Conservation (phyloP, 148 eudicot species). For the Vaccinium vitisidaea region DNA sequence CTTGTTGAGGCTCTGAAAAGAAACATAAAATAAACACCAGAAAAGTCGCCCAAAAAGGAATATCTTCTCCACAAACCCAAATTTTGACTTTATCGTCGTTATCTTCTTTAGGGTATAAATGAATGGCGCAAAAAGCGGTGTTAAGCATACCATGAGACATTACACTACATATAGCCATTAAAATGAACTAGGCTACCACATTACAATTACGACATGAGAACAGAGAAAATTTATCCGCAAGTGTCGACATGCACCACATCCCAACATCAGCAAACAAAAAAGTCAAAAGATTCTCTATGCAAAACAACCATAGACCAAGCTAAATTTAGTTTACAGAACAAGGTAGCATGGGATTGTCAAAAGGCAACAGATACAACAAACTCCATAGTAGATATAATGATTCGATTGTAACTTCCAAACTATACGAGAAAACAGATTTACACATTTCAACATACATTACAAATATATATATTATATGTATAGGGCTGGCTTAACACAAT, state of each 20-base stretch:
- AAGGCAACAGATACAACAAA: neutral
- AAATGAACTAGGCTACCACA: neutral
- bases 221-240: neutral
- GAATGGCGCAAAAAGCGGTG: neutral
- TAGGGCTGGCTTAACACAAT: neutral
- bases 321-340: neutral
- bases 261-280: neutral
- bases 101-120: neutral
- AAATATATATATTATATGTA: too few species aligned
- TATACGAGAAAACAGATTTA: neutral
- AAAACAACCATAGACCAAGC: neutral
- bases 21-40: slow-evolving; percentile 1
- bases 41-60: neutral
- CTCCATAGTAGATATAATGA: neutral
- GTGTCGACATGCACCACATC: neutral
- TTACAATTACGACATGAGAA: neutral
- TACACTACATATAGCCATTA: neutral
- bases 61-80: neutral
- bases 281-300: neutral
- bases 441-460: too few species aligned
- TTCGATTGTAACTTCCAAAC: neutral
- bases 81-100: neutral
- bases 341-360: neutral
- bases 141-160: neutral
- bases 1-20: slow-evolving; percentile 67